Evolutionary conservation across 176 grass and related monocot genomes (phyloP).

Genomic region (Aegilops longissima): DNA sequence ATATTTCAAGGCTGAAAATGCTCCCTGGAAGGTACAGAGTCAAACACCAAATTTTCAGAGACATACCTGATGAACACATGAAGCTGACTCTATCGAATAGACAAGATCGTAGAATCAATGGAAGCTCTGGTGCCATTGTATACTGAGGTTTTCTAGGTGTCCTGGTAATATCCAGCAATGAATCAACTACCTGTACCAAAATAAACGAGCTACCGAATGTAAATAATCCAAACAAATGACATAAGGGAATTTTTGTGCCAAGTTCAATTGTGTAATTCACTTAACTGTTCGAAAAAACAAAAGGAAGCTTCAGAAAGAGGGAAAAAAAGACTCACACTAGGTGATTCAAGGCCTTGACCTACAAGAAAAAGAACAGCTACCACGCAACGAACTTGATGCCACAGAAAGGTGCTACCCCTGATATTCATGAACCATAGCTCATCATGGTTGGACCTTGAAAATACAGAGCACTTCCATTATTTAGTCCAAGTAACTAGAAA

Average conservation of each 20-base stretch:
- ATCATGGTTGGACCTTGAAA: slow-evolving; percentile 60
- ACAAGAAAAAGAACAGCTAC: slow-evolving; percentile 90
- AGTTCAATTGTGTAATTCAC: background rate
- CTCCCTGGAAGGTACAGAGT: background rate
- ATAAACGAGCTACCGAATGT: slow-evolving; percentile 2
- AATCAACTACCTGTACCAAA: slow-evolving; percentile 74
- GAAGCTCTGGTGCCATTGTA: slow-evolving; percentile 85
- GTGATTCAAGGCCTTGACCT: slow-evolving; percentile 76
- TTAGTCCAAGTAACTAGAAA: background rate
- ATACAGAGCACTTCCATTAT: slow-evolving; percentile 11
- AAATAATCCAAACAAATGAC: slow-evolving; percentile 33
- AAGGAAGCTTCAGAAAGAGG: slow-evolving; percentile 8
- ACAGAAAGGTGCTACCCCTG: slow-evolving; percentile 90
- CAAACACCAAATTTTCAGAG: background rate
- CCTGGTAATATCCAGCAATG: slow-evolving; percentile 68
- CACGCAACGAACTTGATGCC: slow-evolving; percentile 99
- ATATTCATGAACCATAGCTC: slow-evolving; percentile 85
- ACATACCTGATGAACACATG: slow-evolving; percentile 83
- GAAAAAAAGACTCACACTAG: slow-evolving; percentile 62
- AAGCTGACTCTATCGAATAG: slow-evolving; percentile 68
- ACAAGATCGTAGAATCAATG: slow-evolving; percentile 73
- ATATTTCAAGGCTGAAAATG: background rate
- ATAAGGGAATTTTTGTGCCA: background rate
- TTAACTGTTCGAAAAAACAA: background rate
- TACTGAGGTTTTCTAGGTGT: slow-evolving; percentile 90